A percentile compares a stretch with the other conserved stretches of the same genome.
Conservation (phyloP, 192 early-diverging fungal species). For the Umbelopsis sp. region DNA sequence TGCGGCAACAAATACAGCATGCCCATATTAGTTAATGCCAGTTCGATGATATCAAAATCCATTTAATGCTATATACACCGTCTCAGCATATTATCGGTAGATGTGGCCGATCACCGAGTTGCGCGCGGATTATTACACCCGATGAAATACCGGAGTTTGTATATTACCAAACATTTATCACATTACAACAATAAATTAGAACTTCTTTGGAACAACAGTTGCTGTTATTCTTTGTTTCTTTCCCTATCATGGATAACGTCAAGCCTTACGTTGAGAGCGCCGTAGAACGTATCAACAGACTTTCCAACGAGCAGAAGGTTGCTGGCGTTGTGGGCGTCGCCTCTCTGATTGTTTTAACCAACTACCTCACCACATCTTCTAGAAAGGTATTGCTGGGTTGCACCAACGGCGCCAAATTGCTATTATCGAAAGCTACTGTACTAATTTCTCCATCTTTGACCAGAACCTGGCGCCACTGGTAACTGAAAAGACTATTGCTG, state of each 20-base stretch:
- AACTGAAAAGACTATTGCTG: constrained; percentile 5
- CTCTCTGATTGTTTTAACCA: neutral
- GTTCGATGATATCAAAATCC: no score
- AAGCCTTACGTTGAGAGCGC: neutral
- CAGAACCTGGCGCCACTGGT: neutral
- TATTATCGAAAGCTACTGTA: no score
- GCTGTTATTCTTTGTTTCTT: neutral
- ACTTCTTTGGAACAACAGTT: no score
- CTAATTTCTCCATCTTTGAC: neutral
- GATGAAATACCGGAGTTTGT: no score
- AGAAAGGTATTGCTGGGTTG: neutral
- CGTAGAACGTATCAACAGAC: neutral
- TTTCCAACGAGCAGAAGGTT: neutral
- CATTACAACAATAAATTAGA: no score
- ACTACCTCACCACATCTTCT: neutral
- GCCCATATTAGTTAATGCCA: no score
- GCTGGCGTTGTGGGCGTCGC: neutral
- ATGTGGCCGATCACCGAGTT: no score
- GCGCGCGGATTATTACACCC: no score
- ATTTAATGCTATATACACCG: no score
- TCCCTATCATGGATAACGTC: neutral
- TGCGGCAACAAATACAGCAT: no score
- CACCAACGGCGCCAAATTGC: neutral
- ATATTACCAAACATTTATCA: no score
- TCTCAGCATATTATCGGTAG: no score